A percentile compares a stretch with the other conserved stretches of the same genome.
These are phyloP conservation scores for Gynostemma pentaphyllum DNA, from an alignment of 306 rosid species.

Conservation along the genomic window DNA sequence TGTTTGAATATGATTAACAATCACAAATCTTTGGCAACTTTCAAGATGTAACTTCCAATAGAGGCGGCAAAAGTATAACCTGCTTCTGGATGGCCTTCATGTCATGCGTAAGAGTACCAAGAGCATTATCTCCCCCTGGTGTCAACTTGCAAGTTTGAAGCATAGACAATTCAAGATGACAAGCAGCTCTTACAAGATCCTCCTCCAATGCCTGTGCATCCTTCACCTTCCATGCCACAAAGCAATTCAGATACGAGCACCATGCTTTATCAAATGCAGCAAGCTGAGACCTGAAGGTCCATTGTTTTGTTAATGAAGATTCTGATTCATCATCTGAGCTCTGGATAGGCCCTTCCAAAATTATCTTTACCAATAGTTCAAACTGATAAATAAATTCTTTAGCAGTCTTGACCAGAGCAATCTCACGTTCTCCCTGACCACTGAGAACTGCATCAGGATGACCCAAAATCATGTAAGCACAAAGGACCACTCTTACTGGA, in stretches of 20 bases:
- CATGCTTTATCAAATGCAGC: conserved; percentile 82
- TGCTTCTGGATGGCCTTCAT: conserved; percentile 88
- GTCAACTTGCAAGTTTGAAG: conserved; percentile 86
- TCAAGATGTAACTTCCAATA: neutral
- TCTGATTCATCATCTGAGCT: conserved; percentile 49
- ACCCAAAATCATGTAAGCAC: conserved; percentile 23
- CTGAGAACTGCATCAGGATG: conserved; percentile 32
- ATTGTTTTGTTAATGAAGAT: conserved; percentile 30
- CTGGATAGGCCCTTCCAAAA: conserved; percentile 55
- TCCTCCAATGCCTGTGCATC: conserved; percentile 78
- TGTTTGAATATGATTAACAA: neutral
- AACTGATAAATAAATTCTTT: conserved; percentile 56
- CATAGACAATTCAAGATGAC: conserved; percentile 95
- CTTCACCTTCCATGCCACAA: conserved; percentile 83
- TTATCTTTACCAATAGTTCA: conserved; percentile 56
- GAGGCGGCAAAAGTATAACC: conserved; percentile 30
- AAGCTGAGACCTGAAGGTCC: conserved; percentile 79
- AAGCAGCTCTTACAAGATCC: conserved; percentile 96
- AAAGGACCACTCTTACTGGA: conserved; percentile 73
- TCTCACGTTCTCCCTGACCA: conserved; percentile 69
- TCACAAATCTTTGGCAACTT: neutral
- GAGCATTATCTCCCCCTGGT: conserved; percentile 43
- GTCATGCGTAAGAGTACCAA: conserved; percentile 64
- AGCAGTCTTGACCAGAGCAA: conserved; percentile 64
- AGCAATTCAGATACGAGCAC: conserved; percentile 85